These are phyloP conservation scores for Withania somnifera DNA, from an alignment of 305 asterid species.

Conservation along the genomic window DNA sequence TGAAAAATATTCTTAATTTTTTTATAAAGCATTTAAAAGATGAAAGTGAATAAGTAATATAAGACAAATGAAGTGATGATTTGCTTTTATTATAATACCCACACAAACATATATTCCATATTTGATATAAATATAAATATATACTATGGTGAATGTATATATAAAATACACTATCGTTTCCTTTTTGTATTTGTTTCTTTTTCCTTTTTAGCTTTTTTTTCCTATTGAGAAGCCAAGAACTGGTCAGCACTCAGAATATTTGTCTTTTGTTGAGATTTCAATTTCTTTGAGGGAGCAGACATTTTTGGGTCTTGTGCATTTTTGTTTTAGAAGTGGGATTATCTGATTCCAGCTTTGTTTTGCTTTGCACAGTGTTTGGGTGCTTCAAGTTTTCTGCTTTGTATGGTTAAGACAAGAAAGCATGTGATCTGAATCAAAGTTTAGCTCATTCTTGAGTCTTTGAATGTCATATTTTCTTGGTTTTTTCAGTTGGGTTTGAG, in stretches of 20 bases:
- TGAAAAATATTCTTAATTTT: too few species aligned
- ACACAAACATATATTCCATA: not conserved
- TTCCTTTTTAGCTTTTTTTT: constrained; percentile 5
- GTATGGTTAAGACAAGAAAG: not conserved
- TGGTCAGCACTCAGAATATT: constrained; percentile 30
- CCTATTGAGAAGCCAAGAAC: constrained; percentile 16
- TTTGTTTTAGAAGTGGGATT: constrained; percentile 27
- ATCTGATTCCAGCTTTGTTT: constrained; percentile 11
- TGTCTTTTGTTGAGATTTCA: constrained; percentile 20
- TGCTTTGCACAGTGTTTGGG: not conserved
- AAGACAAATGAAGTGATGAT: not conserved
- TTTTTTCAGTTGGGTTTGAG: constrained; percentile 21
- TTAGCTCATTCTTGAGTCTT: not conserved
- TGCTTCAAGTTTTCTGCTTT: constrained; percentile 5
- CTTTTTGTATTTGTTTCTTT: not conserved
- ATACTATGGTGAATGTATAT: too few species aligned
- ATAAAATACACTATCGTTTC: too few species aligned
- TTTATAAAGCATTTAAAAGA: too few species aligned
- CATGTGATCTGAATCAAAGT: constrained; percentile 32
- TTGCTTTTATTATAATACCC: not conserved
- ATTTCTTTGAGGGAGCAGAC: constrained; percentile 24
- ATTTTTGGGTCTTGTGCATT: constrained; percentile 16
- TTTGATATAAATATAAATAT: not conserved
- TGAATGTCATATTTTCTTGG: constrained; percentile 8
- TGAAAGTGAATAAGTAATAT: not conserved